Base-by-base conservation (phyloP, 2,329 filamentous ascomycete genomes). In the Daldinia sp. region DNA sequence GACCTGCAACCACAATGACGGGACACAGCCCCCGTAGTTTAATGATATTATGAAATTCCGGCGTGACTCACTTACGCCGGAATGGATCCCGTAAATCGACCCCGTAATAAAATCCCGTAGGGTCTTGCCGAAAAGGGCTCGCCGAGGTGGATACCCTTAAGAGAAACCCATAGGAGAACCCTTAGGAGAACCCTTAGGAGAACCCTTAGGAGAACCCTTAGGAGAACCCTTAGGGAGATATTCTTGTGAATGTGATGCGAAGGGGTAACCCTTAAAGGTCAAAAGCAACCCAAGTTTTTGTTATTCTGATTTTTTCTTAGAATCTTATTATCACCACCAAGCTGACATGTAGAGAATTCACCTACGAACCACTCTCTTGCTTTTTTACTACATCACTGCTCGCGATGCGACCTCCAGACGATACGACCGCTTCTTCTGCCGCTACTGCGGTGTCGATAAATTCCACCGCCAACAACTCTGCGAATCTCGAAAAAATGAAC, bases 401-500 rank as follows among this genome's bases (percentile, higher is more conserved):
- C 48, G 50, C 50, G 41, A 63, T 60, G 65, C 60, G 50, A 10
- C 55, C 60, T 28, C 65, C 60, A 18, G 55, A 63, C 50, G 55
- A 67, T 23, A 55, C 20, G 18, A 6, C 50, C 20, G 39, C 56
- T 58, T 44, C 55, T 56, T 39, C 65, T 51, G 50, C 26, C 35
- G 51, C 51, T 26, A 54, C 51, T 4, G 30, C 50, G 30, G 30
- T 37, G n/a, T 54, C 50, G 30, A n/a, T 54, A 37, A 9, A 35
- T 37, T 54, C 50, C n/a, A 58, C 51, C 42, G 42, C 42, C 35
- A 46, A 56, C 37, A 41, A 41, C 28, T 20, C 55, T 20, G n/a
- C 42, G 3, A 50, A 35, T 26, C 65, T 46, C 7, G 42, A 64
- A 26, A 60, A 58, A 13, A 46, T 28, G 26, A 64, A 58, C 26